Evolutionary conservation across 1,284 basidiomycete genomes (phyloP).

Genomic region (Anthracocystis setariae): DNA sequence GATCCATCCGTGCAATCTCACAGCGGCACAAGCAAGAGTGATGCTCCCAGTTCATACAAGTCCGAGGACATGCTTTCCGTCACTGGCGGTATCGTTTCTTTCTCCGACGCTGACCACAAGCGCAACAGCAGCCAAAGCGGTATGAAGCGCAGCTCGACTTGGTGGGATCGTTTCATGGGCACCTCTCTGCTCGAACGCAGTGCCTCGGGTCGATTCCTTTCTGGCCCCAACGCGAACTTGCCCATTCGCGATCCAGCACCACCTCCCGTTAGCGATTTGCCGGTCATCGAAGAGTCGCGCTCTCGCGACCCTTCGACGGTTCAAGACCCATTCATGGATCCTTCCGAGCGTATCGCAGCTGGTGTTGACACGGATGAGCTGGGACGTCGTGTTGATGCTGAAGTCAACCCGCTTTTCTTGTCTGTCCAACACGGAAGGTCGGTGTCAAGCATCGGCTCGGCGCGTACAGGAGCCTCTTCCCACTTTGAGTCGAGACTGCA

Average conservation of each 20-base stretch:
- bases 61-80: conserved; percentile 24
- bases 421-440: conserved; percentile 34
- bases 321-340: conserved; percentile 27
- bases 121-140: conserved; percentile 3
- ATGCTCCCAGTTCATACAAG: conserved; percentile 25
- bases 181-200: conserved; percentile 51
- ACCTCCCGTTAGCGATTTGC: conserved; percentile 40
- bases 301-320: conserved; percentile 30
- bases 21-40: conserved; percentile 36
- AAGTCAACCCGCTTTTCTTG: conserved; percentile 1
- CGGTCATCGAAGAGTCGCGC: conserved; percentile 46
- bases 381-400: conserved; percentile 14
- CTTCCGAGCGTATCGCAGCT: background rate
- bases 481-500: conserved; percentile 51
- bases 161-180: conserved; percentile 63
- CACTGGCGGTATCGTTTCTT: conserved; percentile 37
- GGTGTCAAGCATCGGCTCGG: conserved; percentile 51
- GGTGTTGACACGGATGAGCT: conserved; percentile 21
- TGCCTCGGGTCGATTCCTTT: conserved; percentile 47
- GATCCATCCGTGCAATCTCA: conserved; percentile 42
- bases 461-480: conserved; percentile 46
- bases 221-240: conserved; percentile 34
- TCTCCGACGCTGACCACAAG: conserved; percentile 40
- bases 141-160: conserved; percentile 55
- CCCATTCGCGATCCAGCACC: conserved; percentile 60